Conservation (phyloP, 1,284 basidiomycete genomes). For the Marasmius fiardii region DNA sequence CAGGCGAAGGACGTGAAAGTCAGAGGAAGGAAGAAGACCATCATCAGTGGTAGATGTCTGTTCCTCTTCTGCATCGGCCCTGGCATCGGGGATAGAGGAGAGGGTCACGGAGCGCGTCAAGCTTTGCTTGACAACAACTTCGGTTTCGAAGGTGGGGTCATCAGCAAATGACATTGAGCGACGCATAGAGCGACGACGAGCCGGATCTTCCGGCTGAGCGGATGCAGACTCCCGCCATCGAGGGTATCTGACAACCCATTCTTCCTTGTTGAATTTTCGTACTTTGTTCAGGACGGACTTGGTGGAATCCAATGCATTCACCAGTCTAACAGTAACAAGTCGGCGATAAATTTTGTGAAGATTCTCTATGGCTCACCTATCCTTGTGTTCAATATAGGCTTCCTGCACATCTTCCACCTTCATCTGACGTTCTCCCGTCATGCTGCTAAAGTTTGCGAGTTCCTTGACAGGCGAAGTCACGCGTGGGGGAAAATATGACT, state of each 20-base stretch:
- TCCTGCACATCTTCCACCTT: constrained; percentile 70
- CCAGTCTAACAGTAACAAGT: constrained; percentile 47
- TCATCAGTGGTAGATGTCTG: constrained; percentile 32
- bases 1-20: constrained; percentile 85
- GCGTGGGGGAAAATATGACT: constrained; percentile 37
- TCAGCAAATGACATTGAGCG: constrained; percentile 82
- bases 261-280: constrained; percentile 78
- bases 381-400: constrained; percentile 67
- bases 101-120: constrained; percentile 55
- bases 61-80: constrained; percentile 31
- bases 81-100: constrained; percentile 44
- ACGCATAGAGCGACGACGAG: constrained; percentile 41
- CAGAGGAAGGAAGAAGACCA: constrained; percentile 44
- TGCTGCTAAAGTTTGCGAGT: constrained; percentile 15
- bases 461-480: constrained; percentile 31
- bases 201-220: constrained; percentile 23
- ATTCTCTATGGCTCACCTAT: constrained; percentile 45
- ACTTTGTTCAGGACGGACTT: constrained; percentile 70
- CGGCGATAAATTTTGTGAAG: background rate
- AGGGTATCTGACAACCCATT: constrained; percentile 89
- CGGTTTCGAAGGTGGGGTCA: constrained; percentile 65
- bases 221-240: constrained; percentile 46
- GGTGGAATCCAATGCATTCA: constrained; percentile 72
- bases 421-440: constrained; percentile 38
- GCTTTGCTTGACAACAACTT: constrained; percentile 60